Base-by-base conservation (phyloP, 208 protist species). In the Crithidia fasciculata region DNA sequence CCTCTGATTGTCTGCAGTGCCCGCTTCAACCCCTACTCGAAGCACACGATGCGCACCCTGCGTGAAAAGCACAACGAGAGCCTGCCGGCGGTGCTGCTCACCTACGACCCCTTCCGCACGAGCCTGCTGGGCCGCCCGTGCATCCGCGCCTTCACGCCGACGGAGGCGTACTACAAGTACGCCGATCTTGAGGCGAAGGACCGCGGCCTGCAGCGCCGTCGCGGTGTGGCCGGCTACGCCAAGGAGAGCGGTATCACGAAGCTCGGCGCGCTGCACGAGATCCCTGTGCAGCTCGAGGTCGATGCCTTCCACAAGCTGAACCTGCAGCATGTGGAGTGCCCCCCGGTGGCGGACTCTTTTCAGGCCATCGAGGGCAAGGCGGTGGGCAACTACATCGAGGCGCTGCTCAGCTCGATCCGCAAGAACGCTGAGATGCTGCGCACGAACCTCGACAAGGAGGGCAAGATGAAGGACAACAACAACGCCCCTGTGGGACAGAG, bases 61-160 rank as follows among this genome's bases (percentile, higher is more conserved):
- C 80, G 78, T 57, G 71, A 92, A 19, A 72, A 90, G 60, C 68
- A 84, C 63, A 56, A 69, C 16, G 66, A 81, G 15, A 78, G 79
- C 61, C 66, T 84, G 60, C 83, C 89, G 41, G 78, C 78, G n/a
- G 78, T 94, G 50, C 70, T 94, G n/a, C 52, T 94, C 28, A 79
- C 71, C 41, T 94, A 90, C 78, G 89, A 94, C 58, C 86, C 86
- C 6, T 85, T 90, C 70, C 84, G 86, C 62, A 91, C 89, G 18
- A 70, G 72, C 58, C 59, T 87, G 53, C 82, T 91, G 60, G 89
- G 89, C 12, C 75, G 80, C 37, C 76, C 85, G 55, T 83, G 84
- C 75, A 73, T 94, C 40, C 81, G 81, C n/a, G 89, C 86, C 61
- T 94, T 82, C 73, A 82, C 82, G 41, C 84, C 82, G 8, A 92